Evolutionary conservation across 805 yeast genomes (phyloP).

Genomic region (Sugiyamaella chiloensis): DNA sequence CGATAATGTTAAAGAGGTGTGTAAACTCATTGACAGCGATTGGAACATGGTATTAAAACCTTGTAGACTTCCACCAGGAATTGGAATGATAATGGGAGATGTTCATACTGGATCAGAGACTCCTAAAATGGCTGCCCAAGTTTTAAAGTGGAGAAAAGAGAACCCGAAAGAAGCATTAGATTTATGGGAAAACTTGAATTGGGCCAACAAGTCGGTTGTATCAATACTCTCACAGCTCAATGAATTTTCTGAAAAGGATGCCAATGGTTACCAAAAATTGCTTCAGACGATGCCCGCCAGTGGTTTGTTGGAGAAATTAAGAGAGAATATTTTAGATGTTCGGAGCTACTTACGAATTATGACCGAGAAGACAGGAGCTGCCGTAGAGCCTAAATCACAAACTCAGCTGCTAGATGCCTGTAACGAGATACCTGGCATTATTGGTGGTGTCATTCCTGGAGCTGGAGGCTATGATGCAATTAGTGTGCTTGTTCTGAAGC

Average conservation of each 20-base stretch:
- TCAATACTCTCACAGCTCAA: constrained; percentile 44
- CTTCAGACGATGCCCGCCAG: constrained; percentile 10
- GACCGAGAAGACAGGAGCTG: constrained; percentile 69
- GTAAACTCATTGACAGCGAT: constrained; percentile 32
- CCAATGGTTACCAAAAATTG: constrained; percentile 36
- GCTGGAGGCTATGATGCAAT: constrained; percentile 98
- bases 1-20: not conserved
- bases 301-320: not conserved
- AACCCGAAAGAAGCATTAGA: constrained; percentile 48
- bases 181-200: constrained; percentile 55
- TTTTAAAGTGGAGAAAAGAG: constrained; percentile 62
- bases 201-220: constrained; percentile 58
- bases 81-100: constrained; percentile 86
- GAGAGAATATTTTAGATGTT: constrained; percentile 34
- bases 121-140: constrained; percentile 79
- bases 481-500: constrained; percentile 59
- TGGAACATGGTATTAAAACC: constrained; percentile 62
- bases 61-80: constrained; percentile 63
- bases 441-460: constrained; percentile 98
- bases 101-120: constrained; percentile 91
- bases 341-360: constrained; percentile 57
- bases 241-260: constrained; percentile 31
- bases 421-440: constrained; percentile 58
- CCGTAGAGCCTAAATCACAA: constrained; percentile 82
- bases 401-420: constrained; percentile 64